Percentiles rank a stretch among this genome's conserved stretches.
These are phyloP conservation scores for Mortierella sp. DNA, from an alignment of 371 early-diverging fungal genomes.

Conservation along the genomic window DNA sequence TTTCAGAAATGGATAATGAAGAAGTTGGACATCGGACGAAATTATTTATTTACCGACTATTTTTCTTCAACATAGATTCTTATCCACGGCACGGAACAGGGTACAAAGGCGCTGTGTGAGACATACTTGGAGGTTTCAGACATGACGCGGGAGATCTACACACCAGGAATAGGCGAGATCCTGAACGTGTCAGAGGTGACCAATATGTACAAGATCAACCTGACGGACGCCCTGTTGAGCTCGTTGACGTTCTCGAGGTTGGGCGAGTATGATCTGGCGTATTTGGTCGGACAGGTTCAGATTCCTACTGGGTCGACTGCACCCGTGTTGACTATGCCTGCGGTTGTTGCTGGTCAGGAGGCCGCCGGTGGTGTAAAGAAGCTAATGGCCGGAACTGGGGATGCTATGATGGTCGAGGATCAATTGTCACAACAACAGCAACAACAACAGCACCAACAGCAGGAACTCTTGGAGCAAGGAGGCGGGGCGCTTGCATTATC, in stretches of 20 bases:
- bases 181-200: conserved; percentile 91
- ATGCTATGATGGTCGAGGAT: not conserved
- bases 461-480: not conserved
- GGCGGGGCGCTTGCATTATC: not conserved
- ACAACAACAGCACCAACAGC: conserved; percentile 15
- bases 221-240: conserved; percentile 91
- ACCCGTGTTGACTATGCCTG: conserved; percentile 83
- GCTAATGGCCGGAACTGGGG: conserved; percentile 13
- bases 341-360: conserved; percentile 46
- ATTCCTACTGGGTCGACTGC: conserved; percentile 75
- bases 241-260: conserved; percentile 81
- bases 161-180: conserved; percentile 84
- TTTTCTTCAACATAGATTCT: conserved; percentile 69
- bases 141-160: conserved; percentile 86
- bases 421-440: not conserved
- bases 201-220: conserved; percentile 81
- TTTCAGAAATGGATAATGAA: not conserved
- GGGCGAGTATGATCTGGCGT: conserved; percentile 84
- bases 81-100: conserved; percentile 81
- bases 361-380: conserved; percentile 12
- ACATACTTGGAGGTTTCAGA: conserved; percentile 70
- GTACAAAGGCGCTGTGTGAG: conserved; percentile 74
- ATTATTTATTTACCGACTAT: not conserved
- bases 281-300: conserved; percentile 79
- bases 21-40: not conserved